These are phyloP conservation scores for Clavispora fructus DNA, from an alignment of 805 yeast genomes.

Conservation along the genomic window DNA sequence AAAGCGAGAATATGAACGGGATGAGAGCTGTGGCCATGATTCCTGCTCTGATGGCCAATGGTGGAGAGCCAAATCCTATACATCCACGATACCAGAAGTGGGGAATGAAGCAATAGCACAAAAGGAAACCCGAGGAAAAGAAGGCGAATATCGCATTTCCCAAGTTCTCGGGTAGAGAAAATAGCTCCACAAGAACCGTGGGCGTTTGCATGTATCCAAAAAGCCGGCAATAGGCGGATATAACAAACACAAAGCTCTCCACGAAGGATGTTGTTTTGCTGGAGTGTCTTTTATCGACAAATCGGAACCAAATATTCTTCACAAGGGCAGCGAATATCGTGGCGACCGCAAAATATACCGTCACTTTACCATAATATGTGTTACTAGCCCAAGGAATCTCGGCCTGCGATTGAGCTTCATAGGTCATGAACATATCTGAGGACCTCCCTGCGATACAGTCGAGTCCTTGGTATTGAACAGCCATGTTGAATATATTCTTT, in stretches of 20 bases:
- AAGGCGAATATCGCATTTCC: constrained; percentile 36
- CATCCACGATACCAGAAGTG: constrained; percentile 49
- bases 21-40: constrained; percentile 44
- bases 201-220: constrained; percentile 28
- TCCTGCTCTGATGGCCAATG: constrained; percentile 50
- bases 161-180: constrained; percentile 16
- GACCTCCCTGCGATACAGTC: constrained; percentile 34
- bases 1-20: constrained; percentile 45
- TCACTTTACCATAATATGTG: constrained; percentile 30
- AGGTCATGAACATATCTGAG: constrained; percentile 17
- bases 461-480: constrained; percentile 27
- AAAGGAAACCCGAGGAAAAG: constrained; percentile 27
- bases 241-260: constrained; percentile 22
- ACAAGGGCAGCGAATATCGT: constrained; percentile 27
- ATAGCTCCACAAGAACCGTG: not conserved
- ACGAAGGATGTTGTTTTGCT: constrained; percentile 16
- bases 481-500: constrained; percentile 3
- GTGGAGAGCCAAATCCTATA: constrained; percentile 54
- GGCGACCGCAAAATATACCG: constrained; percentile 37
- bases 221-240: constrained; percentile 28
- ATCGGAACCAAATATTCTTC: constrained; percentile 26
- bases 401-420: constrained; percentile 23
- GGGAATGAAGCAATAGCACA: constrained; percentile 39
- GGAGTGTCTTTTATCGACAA: constrained; percentile 18
- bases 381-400: constrained; percentile 24